Evolutionary conservation across 257 asterid species (phyloP).

Genomic region (Mitragyna speciosa): DNA sequence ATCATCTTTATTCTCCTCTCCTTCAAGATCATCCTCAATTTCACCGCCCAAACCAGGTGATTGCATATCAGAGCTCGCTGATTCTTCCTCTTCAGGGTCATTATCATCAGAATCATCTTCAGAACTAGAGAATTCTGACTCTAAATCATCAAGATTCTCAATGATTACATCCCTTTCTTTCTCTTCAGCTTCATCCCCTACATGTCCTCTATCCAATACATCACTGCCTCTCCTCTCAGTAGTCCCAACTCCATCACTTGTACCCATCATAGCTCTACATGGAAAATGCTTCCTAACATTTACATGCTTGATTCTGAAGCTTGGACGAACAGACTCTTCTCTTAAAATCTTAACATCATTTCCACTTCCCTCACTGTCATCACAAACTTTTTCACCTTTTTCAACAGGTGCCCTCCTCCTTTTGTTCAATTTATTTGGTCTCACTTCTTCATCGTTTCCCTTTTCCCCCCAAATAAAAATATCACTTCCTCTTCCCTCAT

Average conservation of each 20-base stretch:
- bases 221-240: neutral
- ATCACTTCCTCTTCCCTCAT: neutral
- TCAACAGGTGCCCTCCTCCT: neutral
- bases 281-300: neutral
- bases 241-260: no score
- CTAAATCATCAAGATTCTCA: neutral
- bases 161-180: neutral
- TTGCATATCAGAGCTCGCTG: neutral
- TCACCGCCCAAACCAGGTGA: neutral
- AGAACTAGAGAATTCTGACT: slow-evolving; percentile 16
- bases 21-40: neutral
- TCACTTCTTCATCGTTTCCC: neutral
- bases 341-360: neutral
- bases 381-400: neutral
- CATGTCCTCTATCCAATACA: neutral
- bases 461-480: neutral
- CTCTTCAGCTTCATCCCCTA: neutral
- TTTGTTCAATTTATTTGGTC: no score
- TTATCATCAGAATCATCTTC: slow-evolving; percentile 26
- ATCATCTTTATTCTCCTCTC: neutral
- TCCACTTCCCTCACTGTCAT: neutral
- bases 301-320: neutral
- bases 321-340: neutral
- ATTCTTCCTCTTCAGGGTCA: slow-evolving; percentile 7
- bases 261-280: neutral